Conservation (phyloP, 2,329 filamentous ascomycete species). For the Thyridium curvatum region DNA sequence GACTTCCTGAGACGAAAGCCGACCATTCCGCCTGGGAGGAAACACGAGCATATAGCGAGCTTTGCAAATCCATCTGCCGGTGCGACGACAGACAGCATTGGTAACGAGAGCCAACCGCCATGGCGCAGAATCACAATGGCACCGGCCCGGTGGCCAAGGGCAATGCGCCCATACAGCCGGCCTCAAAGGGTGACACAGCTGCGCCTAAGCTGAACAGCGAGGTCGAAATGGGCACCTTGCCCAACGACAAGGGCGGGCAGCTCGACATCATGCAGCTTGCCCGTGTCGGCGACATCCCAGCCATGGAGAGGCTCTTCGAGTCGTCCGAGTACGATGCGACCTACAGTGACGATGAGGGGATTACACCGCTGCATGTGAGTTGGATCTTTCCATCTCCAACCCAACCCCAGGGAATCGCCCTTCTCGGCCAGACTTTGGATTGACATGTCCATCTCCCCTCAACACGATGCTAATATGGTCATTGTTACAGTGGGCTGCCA, state of each 20-base stretch:
- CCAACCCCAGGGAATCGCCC: no score
- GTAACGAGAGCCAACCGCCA: conserved; percentile 13
- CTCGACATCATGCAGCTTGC: conserved; percentile 96
- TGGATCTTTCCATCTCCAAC: conserved; percentile 1
- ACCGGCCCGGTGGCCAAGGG: conserved; percentile 26
- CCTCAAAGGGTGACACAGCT: conserved; percentile 45
- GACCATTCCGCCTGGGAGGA: no score
- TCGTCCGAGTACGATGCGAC: conserved; percentile 74
- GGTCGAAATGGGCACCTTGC: conserved; percentile 46
- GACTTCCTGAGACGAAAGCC: no score
- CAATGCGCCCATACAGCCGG: conserved; percentile 43
- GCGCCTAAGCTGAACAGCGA: conserved; percentile 50
- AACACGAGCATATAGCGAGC: no score
- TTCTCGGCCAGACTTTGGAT: background rate
- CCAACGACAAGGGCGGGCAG: conserved; percentile 38
- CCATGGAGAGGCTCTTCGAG: conserved; percentile 87
- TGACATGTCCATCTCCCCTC: background rate
- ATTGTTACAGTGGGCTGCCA: conserved; percentile 81
- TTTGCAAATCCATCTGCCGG: background rate
- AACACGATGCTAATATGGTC: background rate
- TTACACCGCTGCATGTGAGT: conserved; percentile 83
- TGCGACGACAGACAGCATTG: background rate
- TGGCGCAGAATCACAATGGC: conserved; percentile 32
- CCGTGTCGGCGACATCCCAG: conserved; percentile 75
- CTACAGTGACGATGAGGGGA: conserved; percentile 84